Base-by-base conservation (phyloP, 805 yeast genomes). In the Wickerhamomyces rabaulensis region DNA sequence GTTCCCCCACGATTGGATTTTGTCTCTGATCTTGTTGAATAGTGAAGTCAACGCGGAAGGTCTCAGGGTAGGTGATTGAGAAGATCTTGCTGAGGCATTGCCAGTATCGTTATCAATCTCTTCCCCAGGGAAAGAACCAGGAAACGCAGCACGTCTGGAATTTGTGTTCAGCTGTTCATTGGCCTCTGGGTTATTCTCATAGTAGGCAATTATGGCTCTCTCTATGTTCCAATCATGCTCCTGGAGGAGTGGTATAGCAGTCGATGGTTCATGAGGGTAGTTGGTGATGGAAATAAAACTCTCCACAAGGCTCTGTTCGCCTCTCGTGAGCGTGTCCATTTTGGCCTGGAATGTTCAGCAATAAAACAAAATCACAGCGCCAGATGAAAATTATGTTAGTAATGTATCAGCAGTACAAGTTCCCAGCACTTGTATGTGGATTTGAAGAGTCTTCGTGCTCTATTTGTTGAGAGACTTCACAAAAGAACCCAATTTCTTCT, bases 181-280 rank as follows among this genome's bases (percentile, higher is more conserved):
- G 5, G 64, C 63, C 35, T 42, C 49, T 6, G 58, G 57, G 3
- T 52, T 38, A n/a, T 29, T 36, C 31, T 60, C 65, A 45, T 51
- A 61, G 53, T 53, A 57, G 23, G 44, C 16, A 17, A 60, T 40
- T 20, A 61, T 59, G 27, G 65, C 53, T 17, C 61, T 52, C 48
- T 73, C 76, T 15, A 73, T 54, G 51, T 69, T 61, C 75, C 77
- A 72, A 20, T 62, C 58, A 8, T 65, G 49, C 4, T 64, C 52
- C 35, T 56, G 53, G 3, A 60, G 48, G 23, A 38, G 56, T 1
- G 47, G 55, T 12, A 60, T 57, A 6, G 56, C 61, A 3, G 54
- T 51, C 41, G 52, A 37, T 6, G 55, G 58, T 15, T 52, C 48
- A 4, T 43, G 44, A 1, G 52, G 51, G 45, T 47, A 58, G 42